Percentiles rank a stretch among this genome's conserved stretches.
These are phyloP conservation scores for Cryptococcus sp. DNA, from an alignment of 1,284 basidiomycete genomes.

Conservation along the genomic window DNA sequence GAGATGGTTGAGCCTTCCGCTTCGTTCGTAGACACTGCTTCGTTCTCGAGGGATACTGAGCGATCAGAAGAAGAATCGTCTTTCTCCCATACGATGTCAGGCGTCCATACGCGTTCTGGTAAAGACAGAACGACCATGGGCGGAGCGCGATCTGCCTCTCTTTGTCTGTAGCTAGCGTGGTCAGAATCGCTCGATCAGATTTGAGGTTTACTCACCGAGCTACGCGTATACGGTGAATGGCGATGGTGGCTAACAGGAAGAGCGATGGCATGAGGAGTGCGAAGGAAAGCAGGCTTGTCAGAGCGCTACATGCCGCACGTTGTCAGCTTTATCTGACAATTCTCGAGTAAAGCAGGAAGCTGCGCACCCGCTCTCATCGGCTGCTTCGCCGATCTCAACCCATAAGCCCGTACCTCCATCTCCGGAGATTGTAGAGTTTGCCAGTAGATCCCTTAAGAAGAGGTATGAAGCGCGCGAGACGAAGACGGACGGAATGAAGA, in stretches of 20 bases:
- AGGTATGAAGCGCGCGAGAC: constrained; percentile 54
- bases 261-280: constrained; percentile 49
- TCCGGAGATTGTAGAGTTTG: constrained; percentile 26
- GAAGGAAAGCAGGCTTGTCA: constrained; percentile 47
- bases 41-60: constrained; percentile 14
- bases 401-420: constrained; percentile 25
- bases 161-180: constrained; percentile 35
- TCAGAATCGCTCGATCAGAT: constrained; percentile 2
- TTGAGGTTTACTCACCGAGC: constrained; percentile 34
- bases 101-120: constrained; percentile 52
- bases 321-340: not conserved
- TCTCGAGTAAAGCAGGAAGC: not conserved
- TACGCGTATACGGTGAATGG: constrained; percentile 44
- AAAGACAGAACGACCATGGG: constrained; percentile 49
- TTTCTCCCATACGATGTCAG: constrained; percentile 54
- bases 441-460: constrained; percentile 48
- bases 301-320: constrained; percentile 29
- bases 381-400: constrained; percentile 43
- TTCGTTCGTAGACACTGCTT: constrained; percentile 8
- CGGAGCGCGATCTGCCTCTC: constrained; percentile 51
- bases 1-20: not conserved
- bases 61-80: constrained; percentile 35
- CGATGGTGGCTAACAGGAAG: constrained; percentile 48
- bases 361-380: constrained; percentile 48
- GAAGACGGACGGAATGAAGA: constrained; percentile 55